Evolutionary conservation across 345 rosid genomes (phyloP).

Genomic region (Nephelium lappaceum): DNA sequence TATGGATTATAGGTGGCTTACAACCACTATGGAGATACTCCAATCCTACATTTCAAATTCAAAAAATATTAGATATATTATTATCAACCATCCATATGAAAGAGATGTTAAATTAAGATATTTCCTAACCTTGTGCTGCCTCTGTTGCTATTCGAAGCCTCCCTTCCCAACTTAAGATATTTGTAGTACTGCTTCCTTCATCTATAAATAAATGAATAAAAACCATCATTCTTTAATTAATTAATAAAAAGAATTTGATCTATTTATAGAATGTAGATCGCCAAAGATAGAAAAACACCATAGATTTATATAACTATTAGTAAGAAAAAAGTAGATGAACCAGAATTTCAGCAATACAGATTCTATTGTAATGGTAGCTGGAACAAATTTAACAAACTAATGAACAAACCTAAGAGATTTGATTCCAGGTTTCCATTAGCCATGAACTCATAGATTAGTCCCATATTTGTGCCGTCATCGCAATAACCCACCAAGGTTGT

Average conservation of each 20-base stretch:
- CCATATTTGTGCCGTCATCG: conserved; percentile 29
- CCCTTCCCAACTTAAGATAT: conserved; percentile 26
- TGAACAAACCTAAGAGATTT: conserved; percentile 44
- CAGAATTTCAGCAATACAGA: background rate
- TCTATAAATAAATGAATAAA: background rate
- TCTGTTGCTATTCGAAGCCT: conserved; percentile 41
- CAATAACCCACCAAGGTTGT: conserved; percentile 36
- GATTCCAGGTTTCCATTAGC: conserved; percentile 45
- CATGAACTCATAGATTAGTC: conserved; percentile 61
- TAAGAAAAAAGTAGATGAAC: too few species aligned
- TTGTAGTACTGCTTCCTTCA: background rate
- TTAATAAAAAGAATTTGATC: background rate
- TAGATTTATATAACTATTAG: too few species aligned
- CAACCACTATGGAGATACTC: conserved; percentile 28
- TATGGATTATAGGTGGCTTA: conserved; percentile 19
- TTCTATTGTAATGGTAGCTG: background rate
- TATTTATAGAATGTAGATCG: background rate
- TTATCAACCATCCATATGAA: too few species aligned
- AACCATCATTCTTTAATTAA: background rate
- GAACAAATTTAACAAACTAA: background rate
- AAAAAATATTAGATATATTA: background rate
- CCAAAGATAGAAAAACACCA: too few species aligned
- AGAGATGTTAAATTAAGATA: background rate
- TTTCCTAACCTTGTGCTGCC: conserved; percentile 38
- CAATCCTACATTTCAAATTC: conserved; percentile 26